Percentiles rank a stretch among this genome's conserved stretches.
Conservation (phyloP, 352 stramenopile genomes). For the Pythium aristosporum region DNA sequence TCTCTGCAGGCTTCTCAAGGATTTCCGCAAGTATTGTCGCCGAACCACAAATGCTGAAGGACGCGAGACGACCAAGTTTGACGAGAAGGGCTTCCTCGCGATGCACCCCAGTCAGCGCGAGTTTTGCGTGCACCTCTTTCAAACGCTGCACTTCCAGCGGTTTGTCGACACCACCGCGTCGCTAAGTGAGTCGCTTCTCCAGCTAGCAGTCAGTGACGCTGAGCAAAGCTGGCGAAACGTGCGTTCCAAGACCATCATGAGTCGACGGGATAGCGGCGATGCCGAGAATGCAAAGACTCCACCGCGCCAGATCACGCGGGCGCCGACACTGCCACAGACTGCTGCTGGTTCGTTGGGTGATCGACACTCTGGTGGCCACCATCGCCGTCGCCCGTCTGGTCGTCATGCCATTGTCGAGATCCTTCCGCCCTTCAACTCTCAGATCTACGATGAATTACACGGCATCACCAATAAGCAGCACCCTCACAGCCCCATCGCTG, state of each 20-base stretch:
- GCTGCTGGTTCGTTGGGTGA: not conserved
- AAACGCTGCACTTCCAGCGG: conserved; percentile 72
- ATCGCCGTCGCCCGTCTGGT: conserved; percentile 17
- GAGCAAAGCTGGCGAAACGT: conserved; percentile 49
- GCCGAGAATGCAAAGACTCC: conserved; percentile 25
- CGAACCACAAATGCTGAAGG: conserved; percentile 16
- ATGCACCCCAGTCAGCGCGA: conserved; percentile 61
- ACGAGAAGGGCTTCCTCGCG: conserved; percentile 51
- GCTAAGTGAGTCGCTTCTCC: conserved; percentile 20
- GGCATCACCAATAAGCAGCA: not conserved
- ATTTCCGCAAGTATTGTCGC: conserved; percentile 58
- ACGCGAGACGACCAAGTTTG: conserved; percentile 36
- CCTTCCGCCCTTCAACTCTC: conserved; percentile 16
- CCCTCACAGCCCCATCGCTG: not conserved
- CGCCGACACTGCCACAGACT: conserved; percentile 25
- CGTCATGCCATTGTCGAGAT: conserved; percentile 10
- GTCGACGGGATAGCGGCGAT: conserved; percentile 42
- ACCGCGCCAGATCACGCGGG: conserved; percentile 34
- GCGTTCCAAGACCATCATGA: conserved; percentile 42
- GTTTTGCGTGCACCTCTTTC: conserved; percentile 65
- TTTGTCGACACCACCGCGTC: conserved; percentile 50
- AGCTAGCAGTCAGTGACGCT: conserved; percentile 29
- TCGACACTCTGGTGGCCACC: conserved; percentile 2
- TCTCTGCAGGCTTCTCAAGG: conserved; percentile 50
- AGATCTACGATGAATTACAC: conserved; percentile 20